Base-by-base conservation (phyloP, 148 eudicot species). In the Amaranthus palmeri region DNA sequence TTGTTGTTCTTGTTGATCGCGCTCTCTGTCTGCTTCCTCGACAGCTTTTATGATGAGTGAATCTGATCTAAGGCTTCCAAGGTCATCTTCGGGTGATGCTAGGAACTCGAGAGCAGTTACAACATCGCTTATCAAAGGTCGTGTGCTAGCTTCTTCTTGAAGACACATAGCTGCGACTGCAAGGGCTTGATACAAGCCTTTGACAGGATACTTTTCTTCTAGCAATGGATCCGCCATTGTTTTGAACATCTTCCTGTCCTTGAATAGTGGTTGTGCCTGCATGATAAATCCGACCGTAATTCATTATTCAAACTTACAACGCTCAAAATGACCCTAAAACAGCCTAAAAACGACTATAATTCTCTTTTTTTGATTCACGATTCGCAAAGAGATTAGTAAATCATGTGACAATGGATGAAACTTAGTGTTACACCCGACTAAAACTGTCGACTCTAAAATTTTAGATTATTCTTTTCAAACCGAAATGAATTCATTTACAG, bases 81-180 rank as follows among this genome's bases (percentile, higher is more conserved):
- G 47, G 7, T 77, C 84, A 63, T 73, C 75, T 18, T 14, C 58
- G 40, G 80, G 72, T 72, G 13, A 77, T 43, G 90, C 69, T 77
- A 90, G 79, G 57, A 79, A 83, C 75, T 88, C 86, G 11, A 90
- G 88, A 61, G 96, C 96, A 8, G 85, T 84, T n/a, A 88, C 96
- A 58, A 90, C 90, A 25, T 90, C 96, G 6, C 87, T 74, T 40
- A 90, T 86, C 43, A 88, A 67, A 15, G 92, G 96, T 25, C 96
- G 79, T 0, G 90, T 85, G 72, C 66, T 77, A 52, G 96, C 87
- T 82, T 88, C 92, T 14, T 88, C 92, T 78, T 90, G 92, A 3
- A 90, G 84, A 67, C 96, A 88, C 92, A 88, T 90, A 17, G 86
- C 73, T 74, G 92, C 92, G 14, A 90, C 83, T 36, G 96, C 96